These are phyloP conservation scores for Alternaria arbusti DNA, from an alignment of 2,329 filamentous ascomycete genomes.

Conservation along the genomic window DNA sequence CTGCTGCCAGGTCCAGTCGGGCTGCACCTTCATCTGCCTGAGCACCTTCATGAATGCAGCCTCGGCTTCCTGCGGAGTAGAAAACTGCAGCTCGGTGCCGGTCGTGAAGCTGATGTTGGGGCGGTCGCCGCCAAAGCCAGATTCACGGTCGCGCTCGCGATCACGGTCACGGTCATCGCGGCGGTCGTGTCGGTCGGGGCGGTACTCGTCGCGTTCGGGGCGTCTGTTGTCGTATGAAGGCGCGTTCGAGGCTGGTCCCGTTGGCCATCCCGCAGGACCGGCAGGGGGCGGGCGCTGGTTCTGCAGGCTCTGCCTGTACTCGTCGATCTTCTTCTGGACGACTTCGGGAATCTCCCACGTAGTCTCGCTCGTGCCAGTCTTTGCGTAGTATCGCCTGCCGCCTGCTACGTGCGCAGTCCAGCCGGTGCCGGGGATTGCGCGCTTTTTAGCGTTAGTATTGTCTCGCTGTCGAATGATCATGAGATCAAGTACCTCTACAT, in stretches of 20 bases:
- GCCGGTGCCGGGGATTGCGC: constrained; percentile 78
- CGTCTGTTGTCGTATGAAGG: constrained; percentile 50
- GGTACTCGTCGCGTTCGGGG: constrained; percentile 40
- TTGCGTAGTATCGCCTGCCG: constrained; percentile 91
- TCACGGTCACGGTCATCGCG: constrained; percentile 48
- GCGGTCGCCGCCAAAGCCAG: constrained; percentile 50
- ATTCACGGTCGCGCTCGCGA: constrained; percentile 56
- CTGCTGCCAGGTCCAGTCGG: constrained; percentile 93
- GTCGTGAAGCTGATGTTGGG: constrained; percentile 49
- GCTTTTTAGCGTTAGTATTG: constrained; percentile 57
- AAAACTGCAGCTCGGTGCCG: constrained; percentile 59
- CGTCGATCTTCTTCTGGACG: constrained; percentile 74
- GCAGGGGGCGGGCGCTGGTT: constrained; percentile 51
- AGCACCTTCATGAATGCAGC: constrained; percentile 91
- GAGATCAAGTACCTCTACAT: constrained; percentile 69
- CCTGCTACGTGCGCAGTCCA: constrained; percentile 88
- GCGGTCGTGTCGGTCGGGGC: constrained; percentile 36
- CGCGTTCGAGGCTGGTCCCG: constrained; percentile 56
- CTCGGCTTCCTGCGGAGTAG: constrained; percentile 81
- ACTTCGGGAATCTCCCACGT: constrained; percentile 92
- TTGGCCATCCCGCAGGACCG: constrained; percentile 62
- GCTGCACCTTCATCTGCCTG: constrained; percentile 81
- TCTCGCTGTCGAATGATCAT: neutral
- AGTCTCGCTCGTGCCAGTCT: constrained; percentile 88
- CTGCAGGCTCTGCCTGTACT: constrained; percentile 62